phyloP scores from a whole-genome alignment of 2,329 filamentous ascomycete genomes.

The Onygenales sp. region DNA sequence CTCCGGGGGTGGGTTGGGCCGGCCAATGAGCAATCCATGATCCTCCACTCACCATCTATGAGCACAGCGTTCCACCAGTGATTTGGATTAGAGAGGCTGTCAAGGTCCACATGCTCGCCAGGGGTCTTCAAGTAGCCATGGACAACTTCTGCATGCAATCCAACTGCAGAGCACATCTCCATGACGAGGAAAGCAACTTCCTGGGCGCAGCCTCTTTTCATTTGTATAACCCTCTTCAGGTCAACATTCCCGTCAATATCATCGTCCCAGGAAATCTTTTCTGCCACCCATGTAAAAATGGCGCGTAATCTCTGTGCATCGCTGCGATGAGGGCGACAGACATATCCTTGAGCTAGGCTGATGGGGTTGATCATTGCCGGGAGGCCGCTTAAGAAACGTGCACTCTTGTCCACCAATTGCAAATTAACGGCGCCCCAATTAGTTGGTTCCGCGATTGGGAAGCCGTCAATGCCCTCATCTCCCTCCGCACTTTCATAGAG shows the following conservation, averaged over 20 bases:
- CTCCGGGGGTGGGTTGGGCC: constrained; percentile 83
- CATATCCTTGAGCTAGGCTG: constrained; percentile 77
- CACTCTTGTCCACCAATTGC: constrained; percentile 86
- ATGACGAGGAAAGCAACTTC: constrained; percentile 81
- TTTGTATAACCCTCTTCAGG: constrained; percentile 71
- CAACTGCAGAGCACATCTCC: constrained; percentile 89
- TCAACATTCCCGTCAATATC: constrained; percentile 73
- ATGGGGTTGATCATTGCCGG: constrained; percentile 74
- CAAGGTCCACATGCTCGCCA: constrained; percentile 71
- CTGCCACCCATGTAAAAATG: constrained; percentile 96
- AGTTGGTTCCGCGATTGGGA: constrained; percentile 69
- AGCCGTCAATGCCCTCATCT: constrained; percentile 78
- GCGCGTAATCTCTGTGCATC: constrained; percentile 87
- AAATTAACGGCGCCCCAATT: constrained; percentile 76
- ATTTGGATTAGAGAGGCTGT: constrained; percentile 75
- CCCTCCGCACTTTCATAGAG: constrained; percentile 77
- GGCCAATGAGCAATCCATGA: constrained; percentile 88
- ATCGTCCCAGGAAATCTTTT: constrained; percentile 91
- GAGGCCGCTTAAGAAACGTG: constrained; percentile 76
- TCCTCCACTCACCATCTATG: constrained; percentile 89
- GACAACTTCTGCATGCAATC: constrained; percentile 77
- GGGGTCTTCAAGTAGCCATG: constrained; percentile 85
- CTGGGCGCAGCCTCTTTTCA: constrained; percentile 72
- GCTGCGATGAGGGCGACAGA: constrained; percentile 88
- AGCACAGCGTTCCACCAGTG: constrained; percentile 97